Evolutionary conservation across 352 stramenopile genomes (phyloP).

Genomic region (Plasmopara muralis): DNA sequence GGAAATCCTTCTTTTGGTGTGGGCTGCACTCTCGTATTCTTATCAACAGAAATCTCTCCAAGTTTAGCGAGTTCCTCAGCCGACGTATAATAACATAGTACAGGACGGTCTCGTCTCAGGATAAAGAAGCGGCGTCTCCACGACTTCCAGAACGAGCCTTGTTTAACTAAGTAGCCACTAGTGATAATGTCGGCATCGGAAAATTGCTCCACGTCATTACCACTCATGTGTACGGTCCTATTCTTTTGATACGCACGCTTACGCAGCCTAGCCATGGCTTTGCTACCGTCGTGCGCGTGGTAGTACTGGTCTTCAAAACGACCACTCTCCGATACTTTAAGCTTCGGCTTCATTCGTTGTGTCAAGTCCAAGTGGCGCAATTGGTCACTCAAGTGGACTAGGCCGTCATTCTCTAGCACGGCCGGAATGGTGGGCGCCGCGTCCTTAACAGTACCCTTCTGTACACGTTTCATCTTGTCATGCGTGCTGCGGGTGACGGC

Average conservation of each 20-base stretch:
- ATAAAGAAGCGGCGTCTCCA: constrained; percentile 83
- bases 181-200: constrained; percentile 79
- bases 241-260: constrained; percentile 62
- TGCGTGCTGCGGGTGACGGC: constrained; percentile 3
- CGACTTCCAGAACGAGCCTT: constrained; percentile 85
- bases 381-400: constrained; percentile 15
- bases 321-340: constrained; percentile 75
- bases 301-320: constrained; percentile 86
- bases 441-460: constrained; percentile 13
- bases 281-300: constrained; percentile 71
- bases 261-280: constrained; percentile 72
- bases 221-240: constrained; percentile 64
- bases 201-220: constrained; percentile 79
- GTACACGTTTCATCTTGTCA: constrained; percentile 6
- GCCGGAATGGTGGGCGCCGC: constrained; percentile 16
- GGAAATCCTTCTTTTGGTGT: constrained; percentile 53
- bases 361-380: constrained; percentile 21
- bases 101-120: constrained; percentile 57
- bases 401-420: constrained; percentile 14
- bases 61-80: constrained; percentile 71
- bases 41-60: constrained; percentile 69
- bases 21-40: constrained; percentile 40
- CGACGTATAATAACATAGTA: constrained; percentile 80
- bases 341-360: constrained; percentile 44
- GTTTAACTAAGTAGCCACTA: constrained; percentile 74